Evolutionary conservation across 768 basidiomycete species (phyloP).

Genomic region (Leccinum obscurum): DNA sequence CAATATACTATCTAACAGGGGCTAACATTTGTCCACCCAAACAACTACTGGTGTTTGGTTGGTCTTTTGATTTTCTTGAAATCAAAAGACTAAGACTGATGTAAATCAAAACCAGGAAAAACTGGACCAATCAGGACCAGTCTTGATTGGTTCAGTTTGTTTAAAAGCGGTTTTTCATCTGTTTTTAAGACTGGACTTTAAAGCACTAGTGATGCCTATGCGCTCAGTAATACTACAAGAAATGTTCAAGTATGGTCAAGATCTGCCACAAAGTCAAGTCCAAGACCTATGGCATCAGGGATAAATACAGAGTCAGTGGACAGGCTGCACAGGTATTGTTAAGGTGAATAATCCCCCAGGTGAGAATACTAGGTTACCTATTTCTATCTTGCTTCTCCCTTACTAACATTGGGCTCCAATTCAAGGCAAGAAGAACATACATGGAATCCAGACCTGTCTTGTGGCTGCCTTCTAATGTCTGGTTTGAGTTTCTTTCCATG

Average conservation of each 20-base stretch:
- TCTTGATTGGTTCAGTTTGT: too few relatives aligned
- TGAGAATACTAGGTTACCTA: background rate
- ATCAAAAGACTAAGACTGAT: too few relatives aligned
- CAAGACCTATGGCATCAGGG: background rate
- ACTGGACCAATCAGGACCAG: too few relatives aligned
- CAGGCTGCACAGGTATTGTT: constrained; percentile 7
- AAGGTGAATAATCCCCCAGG: background rate
- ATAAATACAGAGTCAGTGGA: constrained; percentile 9
- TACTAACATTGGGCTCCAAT: too few relatives aligned
- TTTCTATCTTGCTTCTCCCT: too few relatives aligned
- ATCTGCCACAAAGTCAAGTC: background rate
- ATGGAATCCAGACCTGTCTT: constrained; percentile 1
- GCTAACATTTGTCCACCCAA: too few relatives aligned
- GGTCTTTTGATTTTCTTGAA: too few relatives aligned
- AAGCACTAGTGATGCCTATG: constrained; percentile 12
- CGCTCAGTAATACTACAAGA: background rate
- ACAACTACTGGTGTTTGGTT: too few relatives aligned
- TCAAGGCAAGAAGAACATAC: constrained; percentile 1
- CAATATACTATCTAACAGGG: too few relatives aligned
- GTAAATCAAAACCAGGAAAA: too few relatives aligned
- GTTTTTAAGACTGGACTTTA: too few relatives aligned
- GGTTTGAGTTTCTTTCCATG: constrained; percentile 1
- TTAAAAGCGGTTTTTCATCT: too few relatives aligned
- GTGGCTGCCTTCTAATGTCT: constrained; percentile 3
- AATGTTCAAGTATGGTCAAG: background rate